Evolutionary conservation across 1,284 basidiomycete genomes (phyloP).

Genomic region (Ceratobasidium sp.): DNA sequence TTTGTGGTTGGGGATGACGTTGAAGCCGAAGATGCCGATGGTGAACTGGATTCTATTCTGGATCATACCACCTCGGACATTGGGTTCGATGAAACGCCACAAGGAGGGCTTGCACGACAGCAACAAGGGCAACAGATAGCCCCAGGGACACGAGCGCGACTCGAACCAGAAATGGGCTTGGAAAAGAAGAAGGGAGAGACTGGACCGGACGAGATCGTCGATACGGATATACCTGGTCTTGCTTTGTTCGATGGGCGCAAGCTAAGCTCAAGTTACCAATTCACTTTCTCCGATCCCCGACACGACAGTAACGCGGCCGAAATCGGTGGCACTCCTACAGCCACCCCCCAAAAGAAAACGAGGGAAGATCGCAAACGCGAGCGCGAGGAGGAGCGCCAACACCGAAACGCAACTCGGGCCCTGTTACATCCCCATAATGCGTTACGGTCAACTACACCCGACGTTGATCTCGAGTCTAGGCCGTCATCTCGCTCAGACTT

Average conservation of each 20-base stretch:
- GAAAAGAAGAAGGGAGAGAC: constrained; percentile 30
- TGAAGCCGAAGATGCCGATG: constrained; percentile 22
- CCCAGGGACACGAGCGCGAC: neutral
- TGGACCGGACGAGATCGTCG: constrained; percentile 52
- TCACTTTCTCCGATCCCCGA: constrained; percentile 71
- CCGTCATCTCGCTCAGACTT: constrained; percentile 19
- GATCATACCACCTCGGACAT: constrained; percentile 26
- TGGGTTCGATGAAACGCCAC: constrained; percentile 2
- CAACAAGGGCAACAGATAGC: neutral
- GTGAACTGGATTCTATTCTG: constrained; percentile 27
- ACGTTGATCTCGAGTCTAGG: constrained; percentile 14
- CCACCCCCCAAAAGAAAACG: neutral
- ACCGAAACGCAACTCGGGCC: constrained; percentile 18
- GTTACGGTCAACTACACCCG: constrained; percentile 30
- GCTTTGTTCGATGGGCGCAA: constrained; percentile 53
- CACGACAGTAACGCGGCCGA: neutral
- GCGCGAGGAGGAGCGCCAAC: constrained; percentile 35
- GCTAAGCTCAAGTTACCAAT: constrained; percentile 64
- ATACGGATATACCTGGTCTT: constrained; percentile 55
- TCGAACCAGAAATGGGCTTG: constrained; percentile 34
- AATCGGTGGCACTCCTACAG: neutral
- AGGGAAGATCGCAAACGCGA: constrained; percentile 34
- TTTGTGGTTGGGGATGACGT: constrained; percentile 25
- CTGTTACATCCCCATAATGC: constrained; percentile 36
- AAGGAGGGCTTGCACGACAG: constrained; percentile 9